Conservation (phyloP, 2,329 filamentous ascomycete genomes). For the Ustulina deusta region DNA sequence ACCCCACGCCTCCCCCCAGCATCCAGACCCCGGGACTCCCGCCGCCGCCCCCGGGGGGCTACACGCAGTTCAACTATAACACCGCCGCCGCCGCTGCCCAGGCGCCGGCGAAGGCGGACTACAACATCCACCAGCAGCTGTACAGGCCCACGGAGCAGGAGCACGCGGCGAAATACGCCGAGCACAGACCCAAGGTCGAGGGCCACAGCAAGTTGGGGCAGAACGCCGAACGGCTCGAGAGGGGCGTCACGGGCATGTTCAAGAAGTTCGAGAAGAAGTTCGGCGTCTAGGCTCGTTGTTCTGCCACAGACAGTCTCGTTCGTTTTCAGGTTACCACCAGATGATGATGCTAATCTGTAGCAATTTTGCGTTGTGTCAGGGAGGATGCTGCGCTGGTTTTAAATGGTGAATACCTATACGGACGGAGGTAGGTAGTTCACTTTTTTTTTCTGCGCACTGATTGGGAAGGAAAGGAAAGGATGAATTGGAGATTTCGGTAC, state of each 20-base stretch:
- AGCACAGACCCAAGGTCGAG: slow-evolving; percentile 57
- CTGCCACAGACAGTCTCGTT: too few species aligned
- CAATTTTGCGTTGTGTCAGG: too few species aligned
- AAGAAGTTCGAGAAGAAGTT: slow-evolving; percentile 85
- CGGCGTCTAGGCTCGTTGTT: slow-evolving; percentile 32
- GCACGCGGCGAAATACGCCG: slow-evolving; percentile 56
- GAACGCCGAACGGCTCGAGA: slow-evolving; percentile 74
- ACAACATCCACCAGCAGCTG: slow-evolving; percentile 74
- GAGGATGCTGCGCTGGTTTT: too few species aligned
- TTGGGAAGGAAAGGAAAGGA: too few species aligned
- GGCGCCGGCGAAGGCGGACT: slow-evolving; percentile 55
- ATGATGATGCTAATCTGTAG: too few species aligned
- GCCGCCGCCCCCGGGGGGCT: slow-evolving; percentile 65
- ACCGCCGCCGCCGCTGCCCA: slow-evolving; percentile 34
- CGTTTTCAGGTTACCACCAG: too few species aligned
- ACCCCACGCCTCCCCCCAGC: slow-evolving; percentile 52
- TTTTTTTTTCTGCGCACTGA: too few species aligned
- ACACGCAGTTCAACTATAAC: slow-evolving; percentile 64
- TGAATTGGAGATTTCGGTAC: too few species aligned
- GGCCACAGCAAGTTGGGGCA: slow-evolving; percentile 68
- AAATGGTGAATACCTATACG: too few species aligned
- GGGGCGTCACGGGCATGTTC: slow-evolving; percentile 76
- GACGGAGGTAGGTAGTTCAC: too few species aligned
- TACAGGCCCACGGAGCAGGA: slow-evolving; percentile 77
- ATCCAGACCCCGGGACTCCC: slow-evolving; percentile 54